Conservation (phyloP, 352 stramenopile genomes). For the Hyaloperonospora arabidopsidis region DNA sequence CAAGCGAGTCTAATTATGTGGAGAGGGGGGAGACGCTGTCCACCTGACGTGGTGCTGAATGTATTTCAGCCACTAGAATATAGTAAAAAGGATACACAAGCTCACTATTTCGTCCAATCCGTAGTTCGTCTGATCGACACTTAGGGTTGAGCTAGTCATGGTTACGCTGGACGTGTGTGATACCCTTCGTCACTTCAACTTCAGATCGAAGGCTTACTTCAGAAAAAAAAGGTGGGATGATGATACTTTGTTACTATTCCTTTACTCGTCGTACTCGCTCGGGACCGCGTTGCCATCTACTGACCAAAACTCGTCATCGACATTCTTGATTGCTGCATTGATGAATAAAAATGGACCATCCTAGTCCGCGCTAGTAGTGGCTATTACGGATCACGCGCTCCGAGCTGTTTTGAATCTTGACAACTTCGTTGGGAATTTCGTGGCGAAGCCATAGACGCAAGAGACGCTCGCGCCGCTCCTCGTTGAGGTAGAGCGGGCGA, state of each 20-base stretch:
- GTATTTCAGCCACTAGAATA: not conserved
- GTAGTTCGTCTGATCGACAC: not conserved
- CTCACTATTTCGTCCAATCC: not conserved
- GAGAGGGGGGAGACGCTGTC: slow-evolving; percentile 11
- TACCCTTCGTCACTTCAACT: not conserved
- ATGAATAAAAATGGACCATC: not conserved
- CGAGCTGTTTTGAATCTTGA: slow-evolving; percentile 86
- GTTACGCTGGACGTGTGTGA: too few species aligned
- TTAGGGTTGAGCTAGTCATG: too few species aligned
- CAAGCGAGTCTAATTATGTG: slow-evolving; percentile 10
- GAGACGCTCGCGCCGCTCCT: slow-evolving; percentile 57
- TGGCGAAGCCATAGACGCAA: slow-evolving; percentile 71
- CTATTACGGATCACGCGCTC: slow-evolving; percentile 84
- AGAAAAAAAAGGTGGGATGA: too few species aligned
- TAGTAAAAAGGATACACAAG: too few species aligned
- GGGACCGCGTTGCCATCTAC: not conserved
- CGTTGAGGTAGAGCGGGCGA: slow-evolving; percentile 72
- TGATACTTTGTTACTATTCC: too few species aligned
- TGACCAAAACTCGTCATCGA: not conserved
- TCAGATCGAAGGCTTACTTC: too few species aligned
- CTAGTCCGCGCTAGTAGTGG: slow-evolving; percentile 28
- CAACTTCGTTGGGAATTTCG: slow-evolving; percentile 81
- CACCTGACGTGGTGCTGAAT: slow-evolving; percentile 16
- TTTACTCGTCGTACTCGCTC: too few species aligned
- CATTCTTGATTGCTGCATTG: too few species aligned